Conservation (phyloP, 2,329 filamentous ascomycete genomes). For the Trichoderma asperellum region DNA sequence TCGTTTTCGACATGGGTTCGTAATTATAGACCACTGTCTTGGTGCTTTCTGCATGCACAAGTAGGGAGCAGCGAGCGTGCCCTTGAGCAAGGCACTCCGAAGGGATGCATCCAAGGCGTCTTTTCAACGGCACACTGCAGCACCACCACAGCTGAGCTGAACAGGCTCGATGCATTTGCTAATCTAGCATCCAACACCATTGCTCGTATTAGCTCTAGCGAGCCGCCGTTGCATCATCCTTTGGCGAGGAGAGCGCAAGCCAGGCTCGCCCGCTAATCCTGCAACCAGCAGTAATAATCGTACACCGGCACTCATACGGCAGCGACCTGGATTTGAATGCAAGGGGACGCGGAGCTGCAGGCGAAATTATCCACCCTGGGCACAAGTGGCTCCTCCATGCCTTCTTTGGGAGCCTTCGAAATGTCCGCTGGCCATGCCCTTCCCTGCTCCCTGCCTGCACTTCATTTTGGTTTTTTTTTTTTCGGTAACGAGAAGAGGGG, state of each 20-base stretch:
- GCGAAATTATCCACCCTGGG: slow-evolving; percentile 25
- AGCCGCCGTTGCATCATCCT: neutral
- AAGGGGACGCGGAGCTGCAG: slow-evolving; percentile 12
- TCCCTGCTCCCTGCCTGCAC: slow-evolving; percentile 2
- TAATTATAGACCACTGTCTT: neutral
- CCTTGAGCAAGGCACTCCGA: neutral
- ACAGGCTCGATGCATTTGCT: neutral
- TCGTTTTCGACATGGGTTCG: neutral
- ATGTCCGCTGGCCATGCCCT: slow-evolving; percentile 14
- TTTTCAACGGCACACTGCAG: neutral
- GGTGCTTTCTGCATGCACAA: neutral
- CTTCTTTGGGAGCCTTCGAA: neutral
- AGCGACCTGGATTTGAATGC: neutral
- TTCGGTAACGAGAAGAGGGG: neutral
- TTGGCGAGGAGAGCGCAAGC: neutral
- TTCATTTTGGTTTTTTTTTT: neutral
- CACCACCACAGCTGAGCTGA: neutral
- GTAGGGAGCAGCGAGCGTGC: neutral
- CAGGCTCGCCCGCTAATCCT: neutral
- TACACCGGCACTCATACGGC: neutral
- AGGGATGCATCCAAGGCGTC: neutral
- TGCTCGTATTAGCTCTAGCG: neutral
- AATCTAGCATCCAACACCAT: neutral
- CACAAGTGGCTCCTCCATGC: slow-evolving; percentile 14
- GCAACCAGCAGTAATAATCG: neutral